Evolutionary conservation across 2,329 filamentous ascomycete species (phyloP).

Genomic region (Fusarium camptoceras): DNA sequence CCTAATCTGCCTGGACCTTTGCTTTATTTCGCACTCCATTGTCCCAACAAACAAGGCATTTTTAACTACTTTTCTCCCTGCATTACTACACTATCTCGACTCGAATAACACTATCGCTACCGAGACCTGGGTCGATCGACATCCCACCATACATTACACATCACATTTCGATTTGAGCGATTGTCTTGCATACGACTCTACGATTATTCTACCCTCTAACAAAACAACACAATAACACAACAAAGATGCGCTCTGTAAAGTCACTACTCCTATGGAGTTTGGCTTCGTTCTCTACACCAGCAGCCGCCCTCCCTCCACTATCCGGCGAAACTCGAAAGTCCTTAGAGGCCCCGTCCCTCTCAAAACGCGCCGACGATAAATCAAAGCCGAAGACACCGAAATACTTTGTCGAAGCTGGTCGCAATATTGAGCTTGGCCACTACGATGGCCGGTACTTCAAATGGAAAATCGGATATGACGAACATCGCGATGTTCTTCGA

Average conservation of each 20-base stretch:
- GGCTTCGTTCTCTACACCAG: slow-evolving; percentile 33
- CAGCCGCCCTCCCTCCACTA: slow-evolving; percentile 31
- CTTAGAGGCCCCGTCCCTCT: not conserved
- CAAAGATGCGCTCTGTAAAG: slow-evolving; percentile 41
- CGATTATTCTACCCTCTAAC: not conserved
- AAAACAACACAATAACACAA: not conserved
- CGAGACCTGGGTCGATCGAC: slow-evolving; percentile 7
- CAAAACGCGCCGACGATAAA: slow-evolving; percentile 15
- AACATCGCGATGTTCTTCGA: slow-evolving; percentile 73
- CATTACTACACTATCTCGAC: not conserved
- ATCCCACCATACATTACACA: slow-evolving; percentile 7
- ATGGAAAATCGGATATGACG: slow-evolving; percentile 70
- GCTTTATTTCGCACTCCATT: slow-evolving; percentile 1
- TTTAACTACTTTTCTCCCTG: slow-evolving; percentile 1
- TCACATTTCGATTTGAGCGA: not conserved
- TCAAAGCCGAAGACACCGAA: slow-evolving; percentile 54
- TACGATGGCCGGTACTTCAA: slow-evolving; percentile 80
- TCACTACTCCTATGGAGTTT: slow-evolving; percentile 45
- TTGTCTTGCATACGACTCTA: not conserved
- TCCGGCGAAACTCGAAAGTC: slow-evolving; percentile 9
- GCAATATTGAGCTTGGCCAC: slow-evolving; percentile 71
- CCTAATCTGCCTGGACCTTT: not conserved
- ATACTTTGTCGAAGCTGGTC: slow-evolving; percentile 75
- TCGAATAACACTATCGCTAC: not conserved
- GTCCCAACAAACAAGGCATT: slow-evolving; percentile 6